Percentiles rank a stretch among this genome's conserved stretches.
phyloP scores from a whole-genome alignment of 1,284 basidiomycete species.

The Cutaneotrichosporon sp. region DNA sequence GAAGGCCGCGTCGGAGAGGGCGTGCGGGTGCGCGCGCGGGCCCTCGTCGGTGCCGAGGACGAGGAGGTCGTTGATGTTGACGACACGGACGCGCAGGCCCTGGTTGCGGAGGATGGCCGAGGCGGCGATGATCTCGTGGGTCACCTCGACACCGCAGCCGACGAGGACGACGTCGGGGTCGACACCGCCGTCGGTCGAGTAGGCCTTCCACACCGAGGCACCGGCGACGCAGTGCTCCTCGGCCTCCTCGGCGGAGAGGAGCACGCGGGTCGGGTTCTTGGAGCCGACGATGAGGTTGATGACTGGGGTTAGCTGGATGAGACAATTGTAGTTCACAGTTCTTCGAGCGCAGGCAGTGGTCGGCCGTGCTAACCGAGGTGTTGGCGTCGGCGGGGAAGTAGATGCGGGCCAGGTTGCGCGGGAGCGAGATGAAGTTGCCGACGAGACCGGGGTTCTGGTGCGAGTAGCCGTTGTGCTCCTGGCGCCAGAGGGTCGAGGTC shows the following conservation, averaged over 20 bases:
- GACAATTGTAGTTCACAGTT: constrained; percentile 58
- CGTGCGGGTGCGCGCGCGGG: constrained; percentile 56
- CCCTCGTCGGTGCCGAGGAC: constrained; percentile 57
- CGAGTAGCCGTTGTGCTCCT: constrained; percentile 68
- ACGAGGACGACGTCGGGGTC: constrained; percentile 59
- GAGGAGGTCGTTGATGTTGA: constrained; percentile 64
- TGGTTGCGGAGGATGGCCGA: constrained; percentile 72
- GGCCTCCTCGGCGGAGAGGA: constrained; percentile 53
- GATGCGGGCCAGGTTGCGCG: constrained; percentile 71
- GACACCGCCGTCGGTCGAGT: constrained; percentile 55
- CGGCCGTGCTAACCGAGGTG: constrained; percentile 70
- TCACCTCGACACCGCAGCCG: constrained; percentile 56
- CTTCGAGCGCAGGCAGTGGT: constrained; percentile 77
- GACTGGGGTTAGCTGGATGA: constrained; percentile 31
- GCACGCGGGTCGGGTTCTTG: constrained; percentile 63
- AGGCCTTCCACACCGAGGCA: constrained; percentile 55
- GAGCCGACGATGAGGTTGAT: constrained; percentile 70
- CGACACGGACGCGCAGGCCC: constrained; percentile 67
- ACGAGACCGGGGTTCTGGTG: constrained; percentile 83
- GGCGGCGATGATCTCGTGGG: constrained; percentile 61
- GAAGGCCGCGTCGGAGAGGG: constrained; percentile 66
- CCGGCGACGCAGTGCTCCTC: constrained; percentile 74
- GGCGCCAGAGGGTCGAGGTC: constrained; percentile 64
- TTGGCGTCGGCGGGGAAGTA: constrained; percentile 91
- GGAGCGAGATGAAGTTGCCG: constrained; percentile 74